Conservation (phyloP, 805 yeast species). For the Metschnikowia similis region DNA sequence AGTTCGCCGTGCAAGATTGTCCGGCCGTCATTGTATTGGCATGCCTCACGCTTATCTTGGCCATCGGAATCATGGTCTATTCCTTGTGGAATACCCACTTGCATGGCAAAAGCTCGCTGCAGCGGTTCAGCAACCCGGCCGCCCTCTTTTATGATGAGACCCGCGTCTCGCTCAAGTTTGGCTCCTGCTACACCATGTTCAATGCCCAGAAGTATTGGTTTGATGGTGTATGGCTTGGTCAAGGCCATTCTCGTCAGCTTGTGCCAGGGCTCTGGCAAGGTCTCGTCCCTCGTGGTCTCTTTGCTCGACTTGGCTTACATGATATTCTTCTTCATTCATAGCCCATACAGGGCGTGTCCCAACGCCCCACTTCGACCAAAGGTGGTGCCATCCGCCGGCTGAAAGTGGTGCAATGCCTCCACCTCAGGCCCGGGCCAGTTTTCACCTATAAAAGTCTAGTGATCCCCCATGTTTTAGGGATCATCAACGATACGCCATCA, state of each 20-base stretch:
- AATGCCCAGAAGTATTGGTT: conserved; percentile 80
- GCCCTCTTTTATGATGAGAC: conserved; percentile 81
- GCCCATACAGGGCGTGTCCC: too few relatives aligned
- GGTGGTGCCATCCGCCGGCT: too few relatives aligned
- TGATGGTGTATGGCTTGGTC: conserved; percentile 54
- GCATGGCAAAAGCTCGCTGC: conserved; percentile 61
- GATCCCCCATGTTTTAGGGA: too few relatives aligned
- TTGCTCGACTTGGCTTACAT: conserved; percentile 70
- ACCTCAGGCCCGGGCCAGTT: too few relatives aligned
- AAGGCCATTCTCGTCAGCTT: conserved; percentile 74
- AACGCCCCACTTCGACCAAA: too few relatives aligned
- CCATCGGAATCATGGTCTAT: conserved; percentile 59
- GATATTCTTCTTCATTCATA: conserved; percentile 53
- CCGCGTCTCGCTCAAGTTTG: conserved; percentile 68
- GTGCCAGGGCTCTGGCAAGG: conserved; percentile 75
- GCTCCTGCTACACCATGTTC: conserved; percentile 87
- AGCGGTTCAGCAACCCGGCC: conserved; percentile 72
- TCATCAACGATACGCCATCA: too few relatives aligned
- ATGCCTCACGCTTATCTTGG: conserved; percentile 59
- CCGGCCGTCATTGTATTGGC: conserved; percentile 86
- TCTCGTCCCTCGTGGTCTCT: conserved; percentile 75
- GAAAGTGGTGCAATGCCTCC: too few relatives aligned
- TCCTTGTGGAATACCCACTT: conserved; percentile 58
- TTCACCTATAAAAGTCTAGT: too few relatives aligned
- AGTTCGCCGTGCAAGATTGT: conserved; percentile 75